Base-by-base conservation (phyloP, 1,284 basidiomycete genomes). In the Blastosporella zonata region DNA sequence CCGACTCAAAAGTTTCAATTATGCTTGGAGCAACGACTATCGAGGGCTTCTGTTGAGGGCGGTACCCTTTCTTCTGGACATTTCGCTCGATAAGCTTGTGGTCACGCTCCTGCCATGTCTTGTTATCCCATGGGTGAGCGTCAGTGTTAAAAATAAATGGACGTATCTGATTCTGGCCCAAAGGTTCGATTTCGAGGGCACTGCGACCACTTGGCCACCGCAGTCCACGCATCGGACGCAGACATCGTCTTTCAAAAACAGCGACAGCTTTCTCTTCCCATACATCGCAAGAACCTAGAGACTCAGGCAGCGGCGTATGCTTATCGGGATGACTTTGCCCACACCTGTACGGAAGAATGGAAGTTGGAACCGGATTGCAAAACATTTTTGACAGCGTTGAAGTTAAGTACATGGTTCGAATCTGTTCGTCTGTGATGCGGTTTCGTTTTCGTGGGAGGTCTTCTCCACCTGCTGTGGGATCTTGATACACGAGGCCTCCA, bases 201-300 rank as follows among this genome's bases (percentile, higher is more conserved):
- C n/a, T n/a, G n/a, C n/a, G n/a, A n/a, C n/a, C 6, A 10, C 6
- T n/a, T 31, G 8, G 13, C 13, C 13, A 4, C 13, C 4, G 9
- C 13, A 43, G 41, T 49, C 28, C 18, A 42, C 17, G 6, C 40
- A n/a, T n/a, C 12, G 1, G 56, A 59, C 20, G 51, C 56, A 12
- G 56, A 59, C 34, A 47, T 61, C 5, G 46, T 39, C 18, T 58
- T 58, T 29, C 35, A 43, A 15, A 59, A 56, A 8, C 8, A 43
- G 49, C 35, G 59, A 62, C 43, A 33, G 48, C 18, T 37, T 52
- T 17, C 25, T 56, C 6, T 60, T 60, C 31, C 38, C 2, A 50
- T 59, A 0, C 59, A 62, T 21, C 46, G 43, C 3, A 58, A 54
- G 42, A 56, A 59, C 33, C 53, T 62, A 8, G 55, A 58, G 34